These are phyloP conservation scores for Fusarium subglutinans DNA, from an alignment of 2,329 filamentous ascomycete species.

Conservation along the genomic window DNA sequence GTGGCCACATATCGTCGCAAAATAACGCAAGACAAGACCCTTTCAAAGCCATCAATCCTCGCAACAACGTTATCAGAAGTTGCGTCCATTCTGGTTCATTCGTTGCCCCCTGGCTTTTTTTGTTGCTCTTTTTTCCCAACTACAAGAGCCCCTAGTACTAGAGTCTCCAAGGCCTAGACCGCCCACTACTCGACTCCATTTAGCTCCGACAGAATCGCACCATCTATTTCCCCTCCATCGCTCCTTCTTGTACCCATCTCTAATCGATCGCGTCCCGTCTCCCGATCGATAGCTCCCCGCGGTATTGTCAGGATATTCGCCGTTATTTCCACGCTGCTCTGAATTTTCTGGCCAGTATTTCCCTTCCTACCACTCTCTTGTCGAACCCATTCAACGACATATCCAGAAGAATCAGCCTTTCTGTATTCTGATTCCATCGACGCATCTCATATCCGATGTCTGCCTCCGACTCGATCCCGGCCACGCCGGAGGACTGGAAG, in stretches of 20 bases:
- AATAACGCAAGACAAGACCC: not conserved
- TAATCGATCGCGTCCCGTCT: constrained; percentile 40
- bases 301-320: constrained; percentile 19
- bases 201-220: constrained; percentile 43
- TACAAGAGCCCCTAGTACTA: constrained; percentile 22
- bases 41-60: not conserved
- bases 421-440: not conserved
- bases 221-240: constrained; percentile 41
- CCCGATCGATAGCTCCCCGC: constrained; percentile 36
- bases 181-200: constrained; percentile 37
- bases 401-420: not conserved
- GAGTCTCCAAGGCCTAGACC: constrained; percentile 38
- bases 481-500: constrained; percentile 58
- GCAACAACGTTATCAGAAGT: constrained; percentile 12
- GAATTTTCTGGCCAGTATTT: constrained; percentile 12
- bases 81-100: constrained; percentile 2
- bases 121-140: constrained; percentile 19
- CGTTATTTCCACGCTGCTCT: constrained; percentile 29
- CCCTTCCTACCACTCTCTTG: not conserved
- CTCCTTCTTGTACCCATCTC: constrained; percentile 39
- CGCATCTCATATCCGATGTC: constrained; percentile 29
- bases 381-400: not conserved
- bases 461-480: constrained; percentile 52
- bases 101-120: constrained; percentile 5
- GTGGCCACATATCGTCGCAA: constrained; percentile 2